These are phyloP conservation scores for Candida oleophila DNA, from an alignment of 805 yeast species.

Conservation along the genomic window DNA sequence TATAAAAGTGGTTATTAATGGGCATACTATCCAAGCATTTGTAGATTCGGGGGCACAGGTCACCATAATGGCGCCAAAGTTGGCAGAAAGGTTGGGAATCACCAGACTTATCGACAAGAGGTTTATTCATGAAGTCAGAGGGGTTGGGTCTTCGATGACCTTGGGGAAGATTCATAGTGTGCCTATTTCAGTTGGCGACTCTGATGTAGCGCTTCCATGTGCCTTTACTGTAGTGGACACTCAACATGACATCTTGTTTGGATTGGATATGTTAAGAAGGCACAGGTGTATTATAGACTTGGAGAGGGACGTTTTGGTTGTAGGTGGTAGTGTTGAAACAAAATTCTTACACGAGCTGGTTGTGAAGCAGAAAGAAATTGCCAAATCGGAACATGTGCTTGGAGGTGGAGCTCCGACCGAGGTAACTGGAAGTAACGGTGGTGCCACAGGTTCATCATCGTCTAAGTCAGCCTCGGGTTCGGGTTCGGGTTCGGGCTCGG, in stretches of 20 bases:
- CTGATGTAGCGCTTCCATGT: conserved; percentile 38
- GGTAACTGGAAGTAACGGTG: not conserved
- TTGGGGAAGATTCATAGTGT: conserved; percentile 87
- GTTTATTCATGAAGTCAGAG: conserved; percentile 79
- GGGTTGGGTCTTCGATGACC: conserved; percentile 82
- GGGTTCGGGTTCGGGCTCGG: no score
- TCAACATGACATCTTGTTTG: conserved; percentile 72
- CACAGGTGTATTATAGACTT: conserved; percentile 84
- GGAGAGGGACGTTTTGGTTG: conserved; percentile 56
- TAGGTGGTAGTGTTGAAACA: conserved; percentile 70
- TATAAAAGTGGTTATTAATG: conserved; percentile 75
- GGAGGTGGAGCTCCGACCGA: not conserved
- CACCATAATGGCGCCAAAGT: conserved; percentile 75
- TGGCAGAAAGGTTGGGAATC: conserved; percentile 74
- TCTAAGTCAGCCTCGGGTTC: no score
- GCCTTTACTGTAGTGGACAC: conserved; percentile 55
- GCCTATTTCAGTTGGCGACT: conserved; percentile 72
- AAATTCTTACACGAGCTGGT: conserved; percentile 74
- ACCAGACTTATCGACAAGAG: conserved; percentile 74
- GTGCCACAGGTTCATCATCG: not conserved
- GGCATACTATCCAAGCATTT: conserved; percentile 81
- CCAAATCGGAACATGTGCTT: not conserved
- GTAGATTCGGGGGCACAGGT: conserved; percentile 96
- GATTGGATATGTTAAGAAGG: conserved; percentile 86
- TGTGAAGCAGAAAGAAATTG: conserved; percentile 24